Evolutionary conservation across 371 early-diverging fungal species (phyloP).

Genomic region (Apophysomyces elegans): DNA sequence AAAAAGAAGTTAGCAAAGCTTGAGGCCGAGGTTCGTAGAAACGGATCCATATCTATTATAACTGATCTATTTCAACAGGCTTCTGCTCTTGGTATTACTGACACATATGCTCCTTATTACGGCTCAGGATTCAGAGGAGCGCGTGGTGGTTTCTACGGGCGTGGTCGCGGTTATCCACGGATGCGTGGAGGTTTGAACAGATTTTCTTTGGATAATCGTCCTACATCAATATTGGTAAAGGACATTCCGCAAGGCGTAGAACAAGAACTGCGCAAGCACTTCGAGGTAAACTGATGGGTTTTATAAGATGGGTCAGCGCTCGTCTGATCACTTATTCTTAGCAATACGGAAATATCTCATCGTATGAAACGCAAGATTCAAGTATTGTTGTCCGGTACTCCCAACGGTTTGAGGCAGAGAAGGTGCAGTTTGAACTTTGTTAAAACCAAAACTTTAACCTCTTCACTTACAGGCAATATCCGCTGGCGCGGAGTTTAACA

Average conservation of each 20-base stretch:
- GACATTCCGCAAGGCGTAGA: constrained; percentile 46
- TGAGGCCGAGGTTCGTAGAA: constrained; percentile 63
- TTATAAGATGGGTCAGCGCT: background rate
- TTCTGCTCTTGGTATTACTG: constrained; percentile 25
- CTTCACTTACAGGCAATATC: constrained; percentile 25
- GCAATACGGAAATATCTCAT: constrained; percentile 55
- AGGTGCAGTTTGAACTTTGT: background rate
- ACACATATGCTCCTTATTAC: constrained; percentile 18
- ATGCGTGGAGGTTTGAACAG: constrained; percentile 54
- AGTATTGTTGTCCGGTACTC: constrained; percentile 28
- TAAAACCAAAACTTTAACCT: background rate
- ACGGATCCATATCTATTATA: constrained; percentile 8
- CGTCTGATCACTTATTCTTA: constrained; percentile 16
- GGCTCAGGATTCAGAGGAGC: constrained; percentile 38
- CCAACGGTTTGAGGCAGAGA: constrained; percentile 41
- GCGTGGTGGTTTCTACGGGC: constrained; percentile 49
- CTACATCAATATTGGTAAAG: constrained; percentile 63
- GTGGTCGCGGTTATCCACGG: constrained; percentile 54
- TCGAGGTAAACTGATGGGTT: constrained; percentile 46
- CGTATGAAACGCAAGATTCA: constrained; percentile 28
- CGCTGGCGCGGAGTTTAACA: constrained; percentile 26
- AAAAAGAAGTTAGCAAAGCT: constrained; percentile 66
- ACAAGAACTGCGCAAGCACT: constrained; percentile 54
- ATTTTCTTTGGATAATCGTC: constrained; percentile 64
- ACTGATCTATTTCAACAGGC: constrained; percentile 16